Evolutionary conservation across 257 asterid genomes (phyloP).

Genomic region (Solanum lignicaule): DNA sequence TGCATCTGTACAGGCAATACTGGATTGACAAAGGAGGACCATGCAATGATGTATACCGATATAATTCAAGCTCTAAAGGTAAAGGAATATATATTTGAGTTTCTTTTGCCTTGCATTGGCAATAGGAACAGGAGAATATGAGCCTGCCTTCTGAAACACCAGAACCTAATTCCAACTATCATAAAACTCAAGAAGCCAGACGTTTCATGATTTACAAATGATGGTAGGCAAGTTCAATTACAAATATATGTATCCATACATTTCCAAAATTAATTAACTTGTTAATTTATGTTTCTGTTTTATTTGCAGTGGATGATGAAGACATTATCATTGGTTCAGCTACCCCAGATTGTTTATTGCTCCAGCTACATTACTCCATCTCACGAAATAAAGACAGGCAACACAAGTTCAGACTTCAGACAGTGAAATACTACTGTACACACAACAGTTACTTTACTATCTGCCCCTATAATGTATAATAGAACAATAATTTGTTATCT

Average conservation of each 20-base stretch:
- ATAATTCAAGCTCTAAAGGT: background rate
- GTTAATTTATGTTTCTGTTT: background rate
- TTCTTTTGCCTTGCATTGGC: slow-evolving; percentile 1
- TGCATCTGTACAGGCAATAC: background rate
- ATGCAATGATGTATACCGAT: slow-evolving; percentile 1
- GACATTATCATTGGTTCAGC: background rate
- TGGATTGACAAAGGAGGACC: slow-evolving; percentile 5
- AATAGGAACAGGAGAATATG: slow-evolving; percentile 5
- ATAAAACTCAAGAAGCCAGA: background rate
- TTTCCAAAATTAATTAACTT: background rate
- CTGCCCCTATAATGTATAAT: too few relatives aligned
- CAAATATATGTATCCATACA: background rate
- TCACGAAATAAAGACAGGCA: too few relatives aligned
- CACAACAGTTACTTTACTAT: too few relatives aligned
- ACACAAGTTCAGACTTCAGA: too few relatives aligned
- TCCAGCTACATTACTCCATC: too few relatives aligned
- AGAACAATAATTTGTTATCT: too few relatives aligned
- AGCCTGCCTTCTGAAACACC: background rate
- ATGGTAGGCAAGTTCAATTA: background rate
- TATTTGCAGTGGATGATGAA: background rate
- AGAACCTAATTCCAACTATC: background rate
- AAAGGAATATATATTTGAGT: background rate
- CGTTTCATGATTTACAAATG: slow-evolving; percentile 8
- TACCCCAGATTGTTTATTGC: too few relatives aligned
- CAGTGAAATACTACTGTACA: too few relatives aligned